phyloP scores from a whole-genome alignment of 768 basidiomycete species.

The Cyclocybe cylindracea region DNA sequence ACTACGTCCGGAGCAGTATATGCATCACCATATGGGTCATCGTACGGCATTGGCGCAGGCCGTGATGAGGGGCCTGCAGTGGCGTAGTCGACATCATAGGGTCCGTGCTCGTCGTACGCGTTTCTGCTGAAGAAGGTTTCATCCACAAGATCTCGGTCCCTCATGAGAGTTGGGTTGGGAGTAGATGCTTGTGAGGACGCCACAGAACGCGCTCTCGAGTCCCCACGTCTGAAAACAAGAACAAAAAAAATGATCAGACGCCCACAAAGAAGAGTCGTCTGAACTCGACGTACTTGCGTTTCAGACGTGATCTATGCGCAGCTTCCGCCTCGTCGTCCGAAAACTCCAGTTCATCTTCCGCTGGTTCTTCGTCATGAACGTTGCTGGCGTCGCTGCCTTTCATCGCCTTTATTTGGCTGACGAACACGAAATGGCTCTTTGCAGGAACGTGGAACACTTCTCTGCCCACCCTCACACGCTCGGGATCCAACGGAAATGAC shows the following conservation, averaged over 20 bases:
- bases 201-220: slow-evolving; percentile 49
- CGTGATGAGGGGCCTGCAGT: slow-evolving; percentile 45
- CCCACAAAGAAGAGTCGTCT: not conserved
- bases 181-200: slow-evolving; percentile 57
- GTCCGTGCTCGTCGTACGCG: slow-evolving; percentile 67
- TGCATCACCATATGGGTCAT: slow-evolving; percentile 72
- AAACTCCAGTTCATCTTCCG: slow-evolving; percentile 88
- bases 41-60: slow-evolving; percentile 72
- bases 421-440: slow-evolving; percentile 83
- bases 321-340: slow-evolving; percentile 94
- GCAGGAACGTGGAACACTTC: slow-evolving; percentile 83
- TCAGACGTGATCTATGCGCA: slow-evolving; percentile 61
- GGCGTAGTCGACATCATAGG: slow-evolving; percentile 67
- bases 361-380: slow-evolving; percentile 91
- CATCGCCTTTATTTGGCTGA: slow-evolving; percentile 63
- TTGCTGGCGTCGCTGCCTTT: slow-evolving; percentile 96
- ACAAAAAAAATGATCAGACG: not conserved
- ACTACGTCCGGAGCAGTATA: slow-evolving; percentile 25
- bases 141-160: slow-evolving; percentile 55
- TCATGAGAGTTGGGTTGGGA: slow-evolving; percentile 52
- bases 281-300: slow-evolving; percentile 50
- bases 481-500: slow-evolving; percentile 58
- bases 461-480: slow-evolving; percentile 54
- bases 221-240: slow-evolving; percentile 44
- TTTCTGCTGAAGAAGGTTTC: slow-evolving; percentile 47